A percentile compares a stretch with the other conserved stretches of the same genome.
Conservation (phyloP, 2,329 filamentous ascomycete species). For the Cytospora paraplurivora region DNA sequence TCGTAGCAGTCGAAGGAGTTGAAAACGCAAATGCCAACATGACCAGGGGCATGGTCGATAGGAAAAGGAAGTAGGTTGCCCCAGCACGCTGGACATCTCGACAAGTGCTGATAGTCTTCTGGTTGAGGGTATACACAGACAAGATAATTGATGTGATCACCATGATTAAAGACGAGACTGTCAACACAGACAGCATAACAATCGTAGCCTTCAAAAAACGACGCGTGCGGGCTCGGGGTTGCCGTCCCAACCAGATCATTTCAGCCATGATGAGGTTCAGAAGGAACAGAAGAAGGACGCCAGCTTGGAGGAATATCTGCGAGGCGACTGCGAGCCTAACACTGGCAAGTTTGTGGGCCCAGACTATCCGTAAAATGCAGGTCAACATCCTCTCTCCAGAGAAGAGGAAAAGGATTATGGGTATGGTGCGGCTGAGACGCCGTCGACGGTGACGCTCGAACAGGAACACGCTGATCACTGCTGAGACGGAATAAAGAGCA, state of each 20-base stretch:
- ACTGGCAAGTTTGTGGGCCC: slow-evolving; percentile 47
- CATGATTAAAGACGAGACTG: slow-evolving; percentile 64
- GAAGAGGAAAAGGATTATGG: slow-evolving; percentile 59
- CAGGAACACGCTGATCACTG: slow-evolving; percentile 59
- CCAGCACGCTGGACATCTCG: slow-evolving; percentile 66
- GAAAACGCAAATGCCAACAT: slow-evolving; percentile 54
- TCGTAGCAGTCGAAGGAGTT: slow-evolving; percentile 38
- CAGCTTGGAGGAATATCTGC: slow-evolving; percentile 70
- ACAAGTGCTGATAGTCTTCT: slow-evolving; percentile 51
- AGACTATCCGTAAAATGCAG: slow-evolving; percentile 54
- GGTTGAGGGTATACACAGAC: slow-evolving; percentile 65
- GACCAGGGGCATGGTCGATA: slow-evolving; percentile 66
- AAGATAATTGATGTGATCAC: slow-evolving; percentile 68
- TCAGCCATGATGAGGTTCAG: slow-evolving; percentile 77
- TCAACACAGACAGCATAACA: slow-evolving; percentile 58
- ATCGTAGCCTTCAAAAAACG: slow-evolving; percentile 57
- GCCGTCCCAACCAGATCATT: slow-evolving; percentile 72
- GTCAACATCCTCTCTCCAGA: slow-evolving; percentile 56
- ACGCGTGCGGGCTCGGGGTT: slow-evolving; percentile 71
- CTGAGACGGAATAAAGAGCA: slow-evolving; percentile 54
- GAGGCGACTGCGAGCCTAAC: slow-evolving; percentile 57
- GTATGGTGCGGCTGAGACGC: slow-evolving; percentile 61
- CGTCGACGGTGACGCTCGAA: slow-evolving; percentile 52
- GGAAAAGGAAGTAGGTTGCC: slow-evolving; percentile 60
- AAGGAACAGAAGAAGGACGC: slow-evolving; percentile 73